A percentile compares a stretch with the other conserved stretches of the same genome.
Evolutionary conservation across 371 early-diverging fungal genomes (phyloP).

Genomic region (Dichotomocladium elegans): DNA sequence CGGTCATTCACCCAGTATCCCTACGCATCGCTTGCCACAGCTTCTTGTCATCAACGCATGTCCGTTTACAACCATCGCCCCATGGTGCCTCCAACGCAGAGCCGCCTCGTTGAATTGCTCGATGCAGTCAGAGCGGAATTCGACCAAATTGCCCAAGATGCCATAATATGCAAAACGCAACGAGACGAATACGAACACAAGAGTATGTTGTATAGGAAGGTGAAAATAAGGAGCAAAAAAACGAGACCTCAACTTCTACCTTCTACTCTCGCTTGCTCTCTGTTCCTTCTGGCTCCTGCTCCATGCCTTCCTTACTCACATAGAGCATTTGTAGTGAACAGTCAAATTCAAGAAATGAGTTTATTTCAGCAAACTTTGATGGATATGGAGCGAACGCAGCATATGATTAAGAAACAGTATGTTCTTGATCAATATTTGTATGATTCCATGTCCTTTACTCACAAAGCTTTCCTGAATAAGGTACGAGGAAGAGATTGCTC

Average conservation of each 20-base stretch:
- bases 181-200: conserved; percentile 87
- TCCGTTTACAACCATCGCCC: conserved; percentile 76
- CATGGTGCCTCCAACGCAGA: conserved; percentile 63
- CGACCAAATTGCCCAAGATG: conserved; percentile 76
- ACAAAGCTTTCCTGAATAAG: conserved; percentile 17
- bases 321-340: conserved; percentile 53
- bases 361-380: conserved; percentile 72
- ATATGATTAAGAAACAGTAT: conserved; percentile 69
- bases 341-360: conserved; percentile 75
- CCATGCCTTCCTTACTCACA: background rate
- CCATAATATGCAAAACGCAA: conserved; percentile 64
- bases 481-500: conserved; percentile 44
- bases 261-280: background rate
- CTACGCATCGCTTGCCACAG: too few species aligned
- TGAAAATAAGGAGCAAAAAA: background rate
- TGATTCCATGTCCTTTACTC: too few species aligned
- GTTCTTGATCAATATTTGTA: too few species aligned
- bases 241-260: too few species aligned
- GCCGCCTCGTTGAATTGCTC: conserved; percentile 73
- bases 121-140: conserved; percentile 82
- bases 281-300: background rate
- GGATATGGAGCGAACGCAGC: conserved; percentile 79
- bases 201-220: too few species aligned
- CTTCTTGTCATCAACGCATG: conserved; percentile 15
- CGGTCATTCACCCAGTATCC: background rate